A percentile compares a stretch with the other conserved stretches of the same genome.
These are phyloP conservation scores for Boletus sensibilis DNA, from an alignment of 768 basidiomycete genomes.

Conservation along the genomic window DNA sequence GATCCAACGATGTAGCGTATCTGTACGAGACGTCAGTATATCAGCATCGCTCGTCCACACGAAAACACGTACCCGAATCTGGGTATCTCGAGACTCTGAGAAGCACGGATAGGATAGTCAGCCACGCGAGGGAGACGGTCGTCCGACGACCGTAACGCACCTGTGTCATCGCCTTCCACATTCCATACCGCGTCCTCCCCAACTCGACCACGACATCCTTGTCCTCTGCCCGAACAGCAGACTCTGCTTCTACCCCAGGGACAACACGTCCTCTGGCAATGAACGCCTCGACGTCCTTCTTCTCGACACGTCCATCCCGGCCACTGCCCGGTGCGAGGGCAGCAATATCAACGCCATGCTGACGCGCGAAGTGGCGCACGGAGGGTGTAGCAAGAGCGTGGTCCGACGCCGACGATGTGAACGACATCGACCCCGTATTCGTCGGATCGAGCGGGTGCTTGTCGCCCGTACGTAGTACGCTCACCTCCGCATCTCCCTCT, in stretches of 20 bases:
- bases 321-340: constrained; percentile 66
- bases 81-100: constrained; percentile 79
- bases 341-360: constrained; percentile 60
- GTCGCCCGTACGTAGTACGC: constrained; percentile 6
- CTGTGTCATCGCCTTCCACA: constrained; percentile 92
- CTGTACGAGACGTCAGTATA: constrained; percentile 32
- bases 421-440: constrained; percentile 20
- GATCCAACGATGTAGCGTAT: constrained; percentile 73
- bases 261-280: constrained; percentile 30
- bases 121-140: background rate
- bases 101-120: background rate
- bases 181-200: constrained; percentile 72
- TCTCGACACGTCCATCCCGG: constrained; percentile 72
- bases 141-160: constrained; percentile 34
- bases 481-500: background rate
- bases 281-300: constrained; percentile 66
- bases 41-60: background rate
- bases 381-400: constrained; percentile 71
- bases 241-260: background rate
- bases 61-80: constrained; percentile 64
- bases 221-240: background rate
- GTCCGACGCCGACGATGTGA: constrained; percentile 16
- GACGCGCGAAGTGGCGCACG: constrained; percentile 72
- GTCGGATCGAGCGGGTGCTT: constrained; percentile 69
- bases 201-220: constrained; percentile 67